Evolutionary conservation across 2,329 filamentous ascomycete species (phyloP).

Genomic region (Huntiella omanensis): DNA sequence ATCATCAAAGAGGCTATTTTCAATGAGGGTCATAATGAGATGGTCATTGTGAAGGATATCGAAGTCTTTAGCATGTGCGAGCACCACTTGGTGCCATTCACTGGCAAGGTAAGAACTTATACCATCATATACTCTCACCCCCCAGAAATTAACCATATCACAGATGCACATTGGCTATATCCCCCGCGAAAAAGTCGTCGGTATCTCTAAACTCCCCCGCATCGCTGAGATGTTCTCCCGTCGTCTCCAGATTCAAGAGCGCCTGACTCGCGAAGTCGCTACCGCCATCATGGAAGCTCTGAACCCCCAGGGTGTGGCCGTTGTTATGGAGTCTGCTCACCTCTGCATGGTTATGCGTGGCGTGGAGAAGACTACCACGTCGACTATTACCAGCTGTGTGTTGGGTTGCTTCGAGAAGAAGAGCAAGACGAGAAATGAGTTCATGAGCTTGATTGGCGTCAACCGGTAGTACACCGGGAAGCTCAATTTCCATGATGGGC

Average conservation of each 20-base stretch:
- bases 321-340: conserved; percentile 94
- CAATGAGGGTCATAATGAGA: conserved; percentile 88
- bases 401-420: conserved; percentile 87
- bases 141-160: neutral
- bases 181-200: conserved; percentile 74
- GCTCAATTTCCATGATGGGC: neutral
- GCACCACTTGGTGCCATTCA: conserved; percentile 93
- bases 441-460: conserved; percentile 59
- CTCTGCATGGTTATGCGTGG: conserved; percentile 98
- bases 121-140: neutral
- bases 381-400: conserved; percentile 90
- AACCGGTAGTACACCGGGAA: conserved; percentile 22
- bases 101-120: conserved; percentile 51
- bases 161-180: conserved; percentile 99
- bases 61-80: conserved; percentile 90
- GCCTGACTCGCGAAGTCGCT: conserved; percentile 88
- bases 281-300: conserved; percentile 84
- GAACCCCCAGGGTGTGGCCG: conserved; percentile 82
- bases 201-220: conserved; percentile 84
- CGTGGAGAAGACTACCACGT: conserved; percentile 77
- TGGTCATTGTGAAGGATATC: conserved; percentile 96
- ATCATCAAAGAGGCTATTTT: conserved; percentile 91
- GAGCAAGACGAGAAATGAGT: conserved; percentile 89
- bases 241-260: conserved; percentile 86
- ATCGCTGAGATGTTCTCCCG: conserved; percentile 96